Evolutionary conservation across 805 yeast genomes (phyloP).

Genomic region (Tetrapisispora fleetii): DNA sequence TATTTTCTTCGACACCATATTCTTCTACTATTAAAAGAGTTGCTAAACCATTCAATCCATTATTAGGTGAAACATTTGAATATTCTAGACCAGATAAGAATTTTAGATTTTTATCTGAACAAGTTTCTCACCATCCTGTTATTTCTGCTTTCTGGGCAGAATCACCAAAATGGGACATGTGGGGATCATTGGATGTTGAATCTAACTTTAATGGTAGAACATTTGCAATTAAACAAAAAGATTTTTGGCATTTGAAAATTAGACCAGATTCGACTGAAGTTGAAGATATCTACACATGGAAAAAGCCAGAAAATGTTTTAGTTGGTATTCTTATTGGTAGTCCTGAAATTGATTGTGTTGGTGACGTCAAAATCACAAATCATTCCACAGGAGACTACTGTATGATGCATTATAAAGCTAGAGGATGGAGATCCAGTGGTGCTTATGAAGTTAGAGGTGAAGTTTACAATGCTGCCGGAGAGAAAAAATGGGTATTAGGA

Average conservation of each 20-base stretch:
- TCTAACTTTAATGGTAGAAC: conserved; percentile 84
- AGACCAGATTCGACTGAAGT: conserved; percentile 53
- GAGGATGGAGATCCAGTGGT: conserved; percentile 89
- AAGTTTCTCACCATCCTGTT: conserved; percentile 96
- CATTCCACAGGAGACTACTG: conserved; percentile 79
- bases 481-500: conserved; percentile 69
- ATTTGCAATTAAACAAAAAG: conserved; percentile 86
- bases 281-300: conserved; percentile 81
- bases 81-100: conserved; percentile 81
- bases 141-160: conserved; percentile 84
- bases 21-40: conserved; percentile 85
- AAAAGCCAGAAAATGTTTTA: conserved; percentile 84
- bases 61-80: conserved; percentile 90
- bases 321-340: conserved; percentile 89
- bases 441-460: conserved; percentile 87
- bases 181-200: conserved; percentile 86
- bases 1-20: conserved; percentile 89
- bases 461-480: conserved; percentile 51
- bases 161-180: conserved; percentile 84
- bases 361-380: conserved; percentile 76
- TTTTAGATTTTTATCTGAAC: conserved; percentile 79
- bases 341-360: conserved; percentile 91
- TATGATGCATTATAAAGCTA: conserved; percentile 63
- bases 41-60: conserved; percentile 94
- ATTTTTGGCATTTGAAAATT: conserved; percentile 75